These are phyloP conservation scores for Gentiana straminea DNA, from an alignment of 257 asterid genomes.

Conservation along the genomic window DNA sequence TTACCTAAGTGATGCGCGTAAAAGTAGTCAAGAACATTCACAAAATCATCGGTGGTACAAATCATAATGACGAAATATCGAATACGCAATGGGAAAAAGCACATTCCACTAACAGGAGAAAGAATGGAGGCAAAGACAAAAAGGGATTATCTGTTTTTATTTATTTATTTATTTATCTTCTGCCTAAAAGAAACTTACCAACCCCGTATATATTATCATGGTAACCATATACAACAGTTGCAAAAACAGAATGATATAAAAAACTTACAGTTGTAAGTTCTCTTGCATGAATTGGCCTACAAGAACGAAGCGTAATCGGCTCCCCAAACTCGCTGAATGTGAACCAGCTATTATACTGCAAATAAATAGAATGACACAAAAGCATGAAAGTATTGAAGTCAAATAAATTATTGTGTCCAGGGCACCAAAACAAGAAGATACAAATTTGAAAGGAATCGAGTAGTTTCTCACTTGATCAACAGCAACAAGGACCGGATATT, in stretches of 20 bases:
- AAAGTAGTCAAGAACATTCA: not conserved
- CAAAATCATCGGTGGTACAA: too few species aligned
- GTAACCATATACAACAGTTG: too few species aligned
- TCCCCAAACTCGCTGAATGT: conserved; percentile 83
- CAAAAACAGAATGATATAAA: not conserved
- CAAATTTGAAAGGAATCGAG: not conserved
- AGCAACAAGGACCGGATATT: conserved; percentile 86
- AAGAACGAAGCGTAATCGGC: conserved; percentile 77
- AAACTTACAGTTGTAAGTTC: conserved; percentile 71
- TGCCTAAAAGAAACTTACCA: too few species aligned
- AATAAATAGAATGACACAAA: conserved; percentile 21
- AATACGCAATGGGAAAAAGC: not conserved
- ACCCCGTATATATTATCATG: too few species aligned
- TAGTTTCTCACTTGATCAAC: conserved; percentile 71
- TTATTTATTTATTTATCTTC: too few species aligned
- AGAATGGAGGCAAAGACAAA: not conserved
- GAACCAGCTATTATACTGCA: conserved; percentile 95
- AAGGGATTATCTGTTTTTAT: too few species aligned
- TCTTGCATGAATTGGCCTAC: conserved; percentile 76
- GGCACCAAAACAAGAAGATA: not conserved
- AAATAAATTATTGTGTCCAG: conserved; percentile 4
- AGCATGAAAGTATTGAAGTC: conserved; percentile 7
- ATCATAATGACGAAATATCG: not conserved
- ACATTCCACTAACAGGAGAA: not conserved
- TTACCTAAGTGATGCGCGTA: conserved; percentile 43